Base-by-base conservation (phyloP, 768 basidiomycete genomes). In the Boletellus sp. region DNA sequence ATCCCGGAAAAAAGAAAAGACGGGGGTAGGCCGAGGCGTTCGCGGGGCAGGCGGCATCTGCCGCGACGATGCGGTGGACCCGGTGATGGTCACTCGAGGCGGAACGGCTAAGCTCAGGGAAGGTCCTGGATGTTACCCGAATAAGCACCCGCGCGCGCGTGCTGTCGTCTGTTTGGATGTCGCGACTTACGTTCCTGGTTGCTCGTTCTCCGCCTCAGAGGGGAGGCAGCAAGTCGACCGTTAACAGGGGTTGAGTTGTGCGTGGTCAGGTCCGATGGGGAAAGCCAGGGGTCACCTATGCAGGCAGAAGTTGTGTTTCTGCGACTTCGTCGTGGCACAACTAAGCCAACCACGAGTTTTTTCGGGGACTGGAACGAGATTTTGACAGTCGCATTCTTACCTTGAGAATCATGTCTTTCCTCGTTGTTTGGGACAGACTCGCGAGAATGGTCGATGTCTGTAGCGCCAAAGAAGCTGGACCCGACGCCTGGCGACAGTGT, bases 401-500 rank as follows among this genome's bases (percentile, higher is more conserved):
- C 48, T 45, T 51, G 13, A 8, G 20, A 2, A 19, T 52, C 36
- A 16, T n/a, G 2, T 47, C 12, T 23, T 12, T 36, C 42, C 19
- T 53, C 37, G 10, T 42, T 16, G 6, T 39, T 49, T n/a, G 36
- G 39, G 24, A 15, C 19, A 6, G 33, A 17, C 5, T 34, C n/a
- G 11, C 41, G 43, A 31, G 24, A 22, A n/a, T 38, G 46, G 45
- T 49, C 34, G 7, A 37, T 35, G 24, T 52, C 42, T 3, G 52
- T 23, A 19, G 45, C 15, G 5, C 39, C 45, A 28, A 48, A 24
- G 13, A 31, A 48, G 38, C 24, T 38, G 19, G 47, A 42, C 20
- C 35, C 10, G 12, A 50, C 45, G 22, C 60, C 35, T 45, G 71
- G 69, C 8, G 68, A 66, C 7, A 23, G 45, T 9, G 38, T 16